phyloP scores from a whole-genome alignment of 2,329 filamentous ascomycete species.

The Periconia digitata region DNA sequence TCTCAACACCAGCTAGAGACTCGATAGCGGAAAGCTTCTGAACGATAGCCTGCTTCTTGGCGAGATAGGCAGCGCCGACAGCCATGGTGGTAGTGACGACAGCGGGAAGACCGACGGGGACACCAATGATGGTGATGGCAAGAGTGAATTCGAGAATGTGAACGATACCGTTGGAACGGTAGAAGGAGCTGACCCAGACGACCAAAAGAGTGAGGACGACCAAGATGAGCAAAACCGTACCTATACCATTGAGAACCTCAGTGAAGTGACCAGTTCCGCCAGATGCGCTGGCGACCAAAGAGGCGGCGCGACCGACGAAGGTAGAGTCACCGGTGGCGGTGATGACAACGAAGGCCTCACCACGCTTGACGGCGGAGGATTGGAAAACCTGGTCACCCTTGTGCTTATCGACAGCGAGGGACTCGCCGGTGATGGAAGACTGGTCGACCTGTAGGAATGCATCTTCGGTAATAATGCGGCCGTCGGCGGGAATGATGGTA shows the following conservation, averaged over 20 bases:
- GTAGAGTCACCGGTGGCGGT: slow-evolving; percentile 86
- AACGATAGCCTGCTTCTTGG: slow-evolving; percentile 90
- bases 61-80: slow-evolving; percentile 86
- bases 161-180: slow-evolving; percentile 80
- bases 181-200: slow-evolving; percentile 86
- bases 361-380: slow-evolving; percentile 88
- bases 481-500: slow-evolving; percentile 88
- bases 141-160: slow-evolving; percentile 81
- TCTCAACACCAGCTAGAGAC: slow-evolving; percentile 88
- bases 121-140: slow-evolving; percentile 87
- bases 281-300: slow-evolving; percentile 77
- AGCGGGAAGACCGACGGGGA: slow-evolving; percentile 88
- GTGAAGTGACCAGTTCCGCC: slow-evolving; percentile 83
- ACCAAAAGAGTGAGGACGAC: slow-evolving; percentile 79
- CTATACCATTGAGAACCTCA: slow-evolving; percentile 85
- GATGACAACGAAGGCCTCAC: slow-evolving; percentile 80
- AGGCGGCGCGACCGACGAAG: slow-evolving; percentile 85
- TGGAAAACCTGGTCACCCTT: slow-evolving; percentile 78
- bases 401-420: slow-evolving; percentile 87
- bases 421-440: slow-evolving; percentile 89
- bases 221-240: slow-evolving; percentile 75
- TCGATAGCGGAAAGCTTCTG: slow-evolving; percentile 92
- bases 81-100: slow-evolving; percentile 96
- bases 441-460: slow-evolving; percentile 90
- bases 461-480: slow-evolving; percentile 79